These are phyloP conservation scores for Rhodotorula sp. DNA, from an alignment of 1,284 basidiomycete species.

Conservation along the genomic window DNA sequence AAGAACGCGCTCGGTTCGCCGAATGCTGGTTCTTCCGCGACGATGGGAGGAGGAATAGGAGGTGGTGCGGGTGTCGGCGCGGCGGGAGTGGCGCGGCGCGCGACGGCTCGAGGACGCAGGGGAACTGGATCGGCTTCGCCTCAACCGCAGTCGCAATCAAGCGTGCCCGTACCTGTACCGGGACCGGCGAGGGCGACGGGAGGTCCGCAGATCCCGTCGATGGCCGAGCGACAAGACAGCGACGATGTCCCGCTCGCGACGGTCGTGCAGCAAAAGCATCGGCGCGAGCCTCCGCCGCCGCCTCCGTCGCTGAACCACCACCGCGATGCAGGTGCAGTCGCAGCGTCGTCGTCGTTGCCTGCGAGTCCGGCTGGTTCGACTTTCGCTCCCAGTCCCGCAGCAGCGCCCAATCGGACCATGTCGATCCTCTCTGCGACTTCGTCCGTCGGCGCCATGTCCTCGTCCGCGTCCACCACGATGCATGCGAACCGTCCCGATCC, in stretches of 20 bases:
- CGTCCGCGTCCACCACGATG: neutral
- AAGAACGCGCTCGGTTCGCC: constrained; percentile 49
- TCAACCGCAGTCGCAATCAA: neutral
- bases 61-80: neutral
- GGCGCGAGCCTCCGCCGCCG: constrained; percentile 20
- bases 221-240: constrained; percentile 18
- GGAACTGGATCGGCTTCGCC: neutral
- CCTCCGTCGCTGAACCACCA: constrained; percentile 4
- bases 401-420: constrained; percentile 24
- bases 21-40: constrained; percentile 1
- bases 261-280: constrained; percentile 28
- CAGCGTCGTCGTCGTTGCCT: neutral
- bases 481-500: constrained; percentile 21
- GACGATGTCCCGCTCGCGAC: constrained; percentile 34
- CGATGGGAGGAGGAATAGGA: too few relatives aligned
- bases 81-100: constrained; percentile 1
- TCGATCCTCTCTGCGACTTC: constrained; percentile 37
- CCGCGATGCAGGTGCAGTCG: neutral
- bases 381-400: neutral
- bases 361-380: neutral
- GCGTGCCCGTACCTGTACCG: neutral
- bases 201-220: too few relatives aligned
- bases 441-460: neutral
- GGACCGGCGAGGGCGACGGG: neutral
- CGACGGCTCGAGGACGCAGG: constrained; percentile 9